Conservation (phyloP, 176 grass and related monocot genomes). For the Rhipidocladum racemiflorum region DNA sequence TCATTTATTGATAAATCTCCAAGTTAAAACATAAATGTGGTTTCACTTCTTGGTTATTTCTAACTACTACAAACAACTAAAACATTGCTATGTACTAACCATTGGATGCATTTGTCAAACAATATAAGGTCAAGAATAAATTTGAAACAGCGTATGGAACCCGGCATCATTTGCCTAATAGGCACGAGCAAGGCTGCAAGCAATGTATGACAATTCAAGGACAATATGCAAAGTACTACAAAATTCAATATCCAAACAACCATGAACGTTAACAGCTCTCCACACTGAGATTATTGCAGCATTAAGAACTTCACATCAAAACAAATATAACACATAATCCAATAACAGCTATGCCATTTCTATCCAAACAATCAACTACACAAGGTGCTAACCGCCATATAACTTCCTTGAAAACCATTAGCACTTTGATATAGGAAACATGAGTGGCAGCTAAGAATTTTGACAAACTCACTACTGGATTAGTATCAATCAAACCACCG, state of each 20-base stretch:
- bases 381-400: background rate
- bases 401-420: background rate
- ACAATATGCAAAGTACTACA: background rate
- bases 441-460: background rate
- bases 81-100: background rate
- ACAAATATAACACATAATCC: background rate
- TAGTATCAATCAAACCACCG: background rate
- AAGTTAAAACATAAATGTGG: background rate
- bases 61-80: background rate
- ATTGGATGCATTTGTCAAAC: background rate
- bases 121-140: background rate
- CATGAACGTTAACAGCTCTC: too few relatives aligned
- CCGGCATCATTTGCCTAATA: background rate
- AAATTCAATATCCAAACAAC: background rate
- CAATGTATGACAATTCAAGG: background rate
- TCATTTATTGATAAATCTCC: background rate
- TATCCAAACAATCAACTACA: background rate
- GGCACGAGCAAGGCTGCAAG: background rate
- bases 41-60: background rate
- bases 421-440: conserved; percentile 1
- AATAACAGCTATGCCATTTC: background rate
- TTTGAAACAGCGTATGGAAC: background rate
- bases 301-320: background rate
- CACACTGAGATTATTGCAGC: background rate
- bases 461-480: conserved; percentile 49